phyloP scores from a whole-genome alignment of 352 stramenopile species.

The Globisporangium irregulare region DNA sequence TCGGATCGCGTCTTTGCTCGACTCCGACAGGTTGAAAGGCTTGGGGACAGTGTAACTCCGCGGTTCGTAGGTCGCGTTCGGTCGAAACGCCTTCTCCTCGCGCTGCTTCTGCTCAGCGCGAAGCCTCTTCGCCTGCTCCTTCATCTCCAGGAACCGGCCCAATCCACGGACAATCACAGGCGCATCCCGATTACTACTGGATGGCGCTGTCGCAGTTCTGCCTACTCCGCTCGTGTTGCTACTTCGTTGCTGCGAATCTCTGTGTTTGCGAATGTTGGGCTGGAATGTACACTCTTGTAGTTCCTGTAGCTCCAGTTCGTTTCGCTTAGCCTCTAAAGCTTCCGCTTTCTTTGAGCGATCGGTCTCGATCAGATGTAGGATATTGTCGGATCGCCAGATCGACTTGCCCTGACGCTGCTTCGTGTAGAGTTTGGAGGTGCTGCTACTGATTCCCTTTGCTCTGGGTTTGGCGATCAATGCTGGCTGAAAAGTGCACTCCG shows the following conservation, averaged over 20 bases:
- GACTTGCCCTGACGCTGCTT: slow-evolving; percentile 25
- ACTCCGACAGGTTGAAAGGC: slow-evolving; percentile 67
- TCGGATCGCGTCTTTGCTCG: slow-evolving; percentile 52
- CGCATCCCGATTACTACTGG: background rate
- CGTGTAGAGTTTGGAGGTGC: slow-evolving; percentile 38
- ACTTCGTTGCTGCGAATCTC: background rate
- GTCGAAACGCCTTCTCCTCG: slow-evolving; percentile 61
- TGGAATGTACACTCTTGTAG: slow-evolving; percentile 84
- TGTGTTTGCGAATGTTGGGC: slow-evolving; percentile 42
- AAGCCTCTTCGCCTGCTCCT: slow-evolving; percentile 65
- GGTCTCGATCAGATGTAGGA: slow-evolving; percentile 66
- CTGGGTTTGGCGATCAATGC: slow-evolving; percentile 30
- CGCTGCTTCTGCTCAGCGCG: slow-evolving; percentile 59
- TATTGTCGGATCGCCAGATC: slow-evolving; percentile 60
- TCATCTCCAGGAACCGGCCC: slow-evolving; percentile 71
- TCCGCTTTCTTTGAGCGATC: slow-evolving; percentile 52
- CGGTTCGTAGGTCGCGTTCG: slow-evolving; percentile 52
- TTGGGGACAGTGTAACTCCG: slow-evolving; percentile 74
- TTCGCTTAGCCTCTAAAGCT: slow-evolving; percentile 58
- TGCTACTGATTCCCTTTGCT: slow-evolving; percentile 19
- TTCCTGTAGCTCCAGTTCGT: slow-evolving; percentile 54
- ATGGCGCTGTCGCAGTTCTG: slow-evolving; percentile 23
- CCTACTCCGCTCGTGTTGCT: background rate
- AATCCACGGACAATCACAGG: slow-evolving; percentile 79
- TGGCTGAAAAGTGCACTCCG: slow-evolving; percentile 73